Evolutionary conservation across 805 yeast genomes (phyloP).

Genomic region (Geotrichum ghanense): DNA sequence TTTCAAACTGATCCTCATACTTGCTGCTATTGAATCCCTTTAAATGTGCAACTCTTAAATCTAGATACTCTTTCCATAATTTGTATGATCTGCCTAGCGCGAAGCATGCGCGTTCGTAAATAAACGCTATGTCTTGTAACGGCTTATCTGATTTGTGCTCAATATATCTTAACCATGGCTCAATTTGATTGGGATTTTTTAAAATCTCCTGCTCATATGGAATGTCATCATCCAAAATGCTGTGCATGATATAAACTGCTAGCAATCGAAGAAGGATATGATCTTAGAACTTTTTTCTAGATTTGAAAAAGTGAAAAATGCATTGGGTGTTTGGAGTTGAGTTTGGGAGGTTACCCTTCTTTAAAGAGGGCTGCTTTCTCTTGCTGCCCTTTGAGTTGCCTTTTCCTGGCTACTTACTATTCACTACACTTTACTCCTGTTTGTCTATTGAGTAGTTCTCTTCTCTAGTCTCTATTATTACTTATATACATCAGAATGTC

Average conservation of each 20-base stretch:
- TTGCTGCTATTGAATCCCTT: conserved; percentile 18
- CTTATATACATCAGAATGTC: conserved; percentile 32
- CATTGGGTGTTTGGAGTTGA: background rate
- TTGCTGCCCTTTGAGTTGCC: background rate
- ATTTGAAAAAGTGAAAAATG: background rate
- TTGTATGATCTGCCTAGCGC: conserved; percentile 36
- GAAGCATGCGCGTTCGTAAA: conserved; percentile 41
- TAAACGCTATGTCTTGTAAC: conserved; percentile 25
- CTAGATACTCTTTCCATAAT: conserved; percentile 44
- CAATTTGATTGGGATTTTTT: conserved; percentile 26
- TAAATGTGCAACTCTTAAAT: conserved; percentile 28
- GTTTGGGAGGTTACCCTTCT: conserved; percentile 2
- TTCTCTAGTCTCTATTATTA: conserved; percentile 3
- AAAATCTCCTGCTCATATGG: conserved; percentile 37
- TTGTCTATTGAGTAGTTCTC: conserved; percentile 2
- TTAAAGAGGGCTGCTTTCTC: conserved; percentile 1
- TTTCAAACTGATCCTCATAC: conserved; percentile 23
- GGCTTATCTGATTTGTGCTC: conserved; percentile 23
- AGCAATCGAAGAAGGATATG: background rate
- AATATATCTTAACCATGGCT: conserved; percentile 31
- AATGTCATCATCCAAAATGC: conserved; percentile 8
- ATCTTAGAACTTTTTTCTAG: background rate
- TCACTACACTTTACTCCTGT: background rate
- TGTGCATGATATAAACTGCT: conserved; percentile 4
- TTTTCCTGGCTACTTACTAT: background rate